These are phyloP conservation scores for Ogataea degrootiae DNA, from an alignment of 805 yeast genomes.

Conservation along the genomic window DNA sequence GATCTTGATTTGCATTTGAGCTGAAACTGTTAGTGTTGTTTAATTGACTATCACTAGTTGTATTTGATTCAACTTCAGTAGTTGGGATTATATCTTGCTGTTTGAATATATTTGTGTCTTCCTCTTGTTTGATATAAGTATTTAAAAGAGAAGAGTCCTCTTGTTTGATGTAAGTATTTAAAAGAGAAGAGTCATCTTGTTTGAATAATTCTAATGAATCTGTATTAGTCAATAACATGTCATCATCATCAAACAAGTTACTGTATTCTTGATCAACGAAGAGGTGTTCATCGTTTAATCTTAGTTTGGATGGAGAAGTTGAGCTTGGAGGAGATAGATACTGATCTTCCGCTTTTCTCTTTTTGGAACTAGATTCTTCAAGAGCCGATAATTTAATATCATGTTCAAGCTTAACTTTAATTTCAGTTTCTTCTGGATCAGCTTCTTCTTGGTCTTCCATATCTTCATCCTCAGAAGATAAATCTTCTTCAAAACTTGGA, in stretches of 20 bases:
- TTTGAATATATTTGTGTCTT: constrained; percentile 1
- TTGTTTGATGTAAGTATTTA: constrained; percentile 16
- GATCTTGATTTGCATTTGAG: constrained; percentile 22
- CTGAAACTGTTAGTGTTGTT: constrained; percentile 6
- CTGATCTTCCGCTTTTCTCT: constrained; percentile 16
- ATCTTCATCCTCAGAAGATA: constrained; percentile 21
- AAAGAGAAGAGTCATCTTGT: constrained; percentile 17
- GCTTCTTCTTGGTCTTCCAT: constrained; percentile 11
- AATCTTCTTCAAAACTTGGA: constrained; percentile 20
- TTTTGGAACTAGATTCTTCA: constrained; percentile 3
- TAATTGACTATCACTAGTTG: background rate
- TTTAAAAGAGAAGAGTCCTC: constrained; percentile 12
- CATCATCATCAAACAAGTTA: constrained; percentile 24
- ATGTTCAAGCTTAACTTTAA: background rate
- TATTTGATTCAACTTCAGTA: constrained; percentile 9
- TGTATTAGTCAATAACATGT: constrained; percentile 13
- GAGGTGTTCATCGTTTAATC: constrained; percentile 22
- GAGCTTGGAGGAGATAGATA: constrained; percentile 29
- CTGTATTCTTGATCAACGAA: constrained; percentile 24
- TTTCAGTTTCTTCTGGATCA: constrained; percentile 4
- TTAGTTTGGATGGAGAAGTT: constrained; percentile 28
- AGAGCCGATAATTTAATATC: background rate
- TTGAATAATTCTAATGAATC: constrained; percentile 24
- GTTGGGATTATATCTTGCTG: constrained; percentile 11
- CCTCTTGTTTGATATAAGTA: constrained; percentile 14